Conservation (phyloP, 495 filamentous ascomycete species). For the Cercophora sp. region DNA sequence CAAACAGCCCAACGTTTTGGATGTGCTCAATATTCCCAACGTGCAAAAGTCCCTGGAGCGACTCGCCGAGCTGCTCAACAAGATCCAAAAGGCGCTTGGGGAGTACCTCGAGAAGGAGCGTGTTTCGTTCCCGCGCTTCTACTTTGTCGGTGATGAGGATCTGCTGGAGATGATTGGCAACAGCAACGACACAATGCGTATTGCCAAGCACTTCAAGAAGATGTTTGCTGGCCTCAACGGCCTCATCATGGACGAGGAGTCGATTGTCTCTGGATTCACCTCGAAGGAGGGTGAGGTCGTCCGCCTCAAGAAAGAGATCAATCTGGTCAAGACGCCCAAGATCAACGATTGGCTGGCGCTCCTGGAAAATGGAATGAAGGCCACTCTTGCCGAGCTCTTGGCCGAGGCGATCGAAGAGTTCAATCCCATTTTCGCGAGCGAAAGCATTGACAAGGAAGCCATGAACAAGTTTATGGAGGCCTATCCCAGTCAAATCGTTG, state of each 20-base stretch:
- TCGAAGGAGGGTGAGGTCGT: constrained; percentile 96
- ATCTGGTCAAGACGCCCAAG: constrained; percentile 82
- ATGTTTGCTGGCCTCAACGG: constrained; percentile 97
- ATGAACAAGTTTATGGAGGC: constrained; percentile 72
- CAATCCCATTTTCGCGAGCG: constrained; percentile 62
- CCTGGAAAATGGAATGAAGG: constrained; percentile 90
- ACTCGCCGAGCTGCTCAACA: constrained; percentile 90
- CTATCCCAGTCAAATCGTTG: constrained; percentile 92
- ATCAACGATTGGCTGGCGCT: constrained; percentile 98
- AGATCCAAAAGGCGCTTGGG: constrained; percentile 97
- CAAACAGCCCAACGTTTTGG: constrained; percentile 87
- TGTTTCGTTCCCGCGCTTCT: constrained; percentile 95
- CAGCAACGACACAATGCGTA: constrained; percentile 90
- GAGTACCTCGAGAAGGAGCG: constrained; percentile 98
- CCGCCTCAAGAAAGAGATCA: constrained; percentile 81
- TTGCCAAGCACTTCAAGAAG: constrained; percentile 98
- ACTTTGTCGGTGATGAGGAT: constrained; percentile 98
- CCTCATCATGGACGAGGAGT: constrained; percentile 85
- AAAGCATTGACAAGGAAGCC: constrained; percentile 58
- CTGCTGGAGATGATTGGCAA: constrained; percentile 99
- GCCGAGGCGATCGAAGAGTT: constrained; percentile 79
- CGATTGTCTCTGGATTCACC: constrained; percentile 82
- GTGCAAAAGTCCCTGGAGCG: constrained; percentile 95
- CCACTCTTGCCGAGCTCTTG: constrained; percentile 84
- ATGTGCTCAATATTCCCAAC: constrained; percentile 90